Base-by-base conservation (phyloP, 305 asterid genomes). In the Plantago coronopus region DNA sequence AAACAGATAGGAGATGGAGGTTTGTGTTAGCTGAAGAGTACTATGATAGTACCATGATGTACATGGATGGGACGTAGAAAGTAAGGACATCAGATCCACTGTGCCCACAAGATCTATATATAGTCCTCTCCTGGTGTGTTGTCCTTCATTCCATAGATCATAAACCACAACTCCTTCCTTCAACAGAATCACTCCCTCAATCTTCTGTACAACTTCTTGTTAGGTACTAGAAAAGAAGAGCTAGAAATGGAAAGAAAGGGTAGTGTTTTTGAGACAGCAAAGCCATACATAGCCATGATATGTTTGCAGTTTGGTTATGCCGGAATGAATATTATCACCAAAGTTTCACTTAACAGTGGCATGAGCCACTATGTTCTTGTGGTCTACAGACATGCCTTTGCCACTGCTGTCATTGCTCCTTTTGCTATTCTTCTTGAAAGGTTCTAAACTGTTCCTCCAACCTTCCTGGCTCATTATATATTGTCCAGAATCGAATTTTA, bases 361-460 rank as follows among this genome's bases (percentile, higher is more conserved):
- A 82, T 82, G 88, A 82, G 88, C 51, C 88, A 82, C 56, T 82
- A 82, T 51, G 88, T 82, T 13, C 80, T 82, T 13, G 88, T 82
- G 14, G 88, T 82, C 59, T 82, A 82, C 42, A 67, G 89, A 18
- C 85, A 82, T 68, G 85, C 88, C 66, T 77, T 82, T 67, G 88
- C 88, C 31, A 82, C 88, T 43, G 76, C 79, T 9, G 81, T 59
- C 0, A 82, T 82, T 29, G 89, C 89, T 20, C 89, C 89, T 15
- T 79, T 82, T 50, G 89, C 89, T 48, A 62, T 91, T 4, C 12
- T 84, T 31, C 84, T 84, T 9, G 98, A 91, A 75, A 86, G 95
- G 97, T 89, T 23, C 21, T 34, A 3, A 17, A 4, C n/a, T 21
- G 6, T 57, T 21, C 21, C 0, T 64, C 25, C 21, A 17, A n/a